A percentile compares a stretch with the other conserved stretches of the same genome.
These are phyloP conservation scores for Podaxis carcinomalis DNA, from an alignment of 768 basidiomycete genomes.

Conservation along the genomic window DNA sequence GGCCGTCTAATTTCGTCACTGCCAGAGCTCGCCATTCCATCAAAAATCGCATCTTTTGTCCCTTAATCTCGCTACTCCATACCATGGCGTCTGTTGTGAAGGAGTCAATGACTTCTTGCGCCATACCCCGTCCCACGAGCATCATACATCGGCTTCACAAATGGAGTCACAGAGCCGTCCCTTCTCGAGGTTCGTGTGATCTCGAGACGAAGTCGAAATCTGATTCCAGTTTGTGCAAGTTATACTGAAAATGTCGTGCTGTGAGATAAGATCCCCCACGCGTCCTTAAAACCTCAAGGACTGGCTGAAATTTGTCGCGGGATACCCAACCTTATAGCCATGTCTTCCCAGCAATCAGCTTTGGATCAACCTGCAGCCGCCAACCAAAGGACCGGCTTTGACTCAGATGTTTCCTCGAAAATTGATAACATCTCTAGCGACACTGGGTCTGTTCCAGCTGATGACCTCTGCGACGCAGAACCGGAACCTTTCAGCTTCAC, in stretches of 20 bases:
- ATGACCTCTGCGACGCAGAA: slow-evolving; percentile 32
- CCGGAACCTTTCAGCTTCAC: slow-evolving; percentile 31
- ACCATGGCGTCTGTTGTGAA: neutral
- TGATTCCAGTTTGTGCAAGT: neutral
- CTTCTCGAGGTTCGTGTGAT: neutral
- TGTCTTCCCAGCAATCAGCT: neutral
- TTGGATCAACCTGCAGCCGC: neutral
- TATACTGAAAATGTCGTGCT: neutral
- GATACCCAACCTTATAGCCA: neutral
- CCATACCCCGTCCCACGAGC: neutral
- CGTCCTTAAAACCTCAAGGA: neutral
- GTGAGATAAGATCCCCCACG: neutral
- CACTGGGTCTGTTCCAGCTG: neutral
- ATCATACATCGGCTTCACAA: neutral
- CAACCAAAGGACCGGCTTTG: neutral
- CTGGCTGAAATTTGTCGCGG: neutral
- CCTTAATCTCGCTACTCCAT: neutral
- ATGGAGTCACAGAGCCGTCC: neutral
- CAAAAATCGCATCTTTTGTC: neutral
- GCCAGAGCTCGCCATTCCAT: neutral
- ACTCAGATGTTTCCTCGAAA: neutral
- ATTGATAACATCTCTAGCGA: neutral
- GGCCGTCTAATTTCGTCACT: neutral
- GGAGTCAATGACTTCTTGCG: neutral
- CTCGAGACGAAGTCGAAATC: neutral